Evolutionary conservation across 306 rosid species (phyloP).

Genomic region (Quillaja saponaria): DNA sequence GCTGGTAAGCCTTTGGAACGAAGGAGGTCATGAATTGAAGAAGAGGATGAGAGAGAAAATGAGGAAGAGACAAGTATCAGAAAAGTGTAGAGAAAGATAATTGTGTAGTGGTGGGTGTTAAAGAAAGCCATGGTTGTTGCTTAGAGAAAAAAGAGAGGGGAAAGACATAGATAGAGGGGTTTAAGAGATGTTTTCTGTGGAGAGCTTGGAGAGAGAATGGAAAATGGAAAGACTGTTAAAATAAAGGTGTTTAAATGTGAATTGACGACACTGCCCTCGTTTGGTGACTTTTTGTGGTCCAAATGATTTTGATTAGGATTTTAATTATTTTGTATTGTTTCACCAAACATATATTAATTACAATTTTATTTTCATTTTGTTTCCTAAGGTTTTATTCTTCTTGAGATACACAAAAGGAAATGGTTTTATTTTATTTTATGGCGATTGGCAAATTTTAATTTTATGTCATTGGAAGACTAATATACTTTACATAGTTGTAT

Average conservation of each 20-base stretch:
- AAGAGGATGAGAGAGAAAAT: constrained; percentile 32
- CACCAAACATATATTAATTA: constrained; percentile 10
- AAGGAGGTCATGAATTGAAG: constrained; percentile 68
- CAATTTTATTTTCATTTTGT: constrained; percentile 22
- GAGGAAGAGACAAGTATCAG: constrained; percentile 20
- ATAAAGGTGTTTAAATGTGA: background rate
- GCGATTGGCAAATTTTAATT: too few relatives aligned
- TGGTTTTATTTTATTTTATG: too few relatives aligned
- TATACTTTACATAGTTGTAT: too few relatives aligned
- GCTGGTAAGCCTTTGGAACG: constrained; percentile 80
- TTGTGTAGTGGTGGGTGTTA: constrained; percentile 24
- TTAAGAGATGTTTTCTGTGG: constrained; percentile 30
- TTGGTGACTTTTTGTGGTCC: constrained; percentile 36
- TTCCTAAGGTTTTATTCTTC: too few relatives aligned
- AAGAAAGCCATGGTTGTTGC: constrained; percentile 47
- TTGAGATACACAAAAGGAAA: too few relatives aligned
- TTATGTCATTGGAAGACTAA: too few relatives aligned
- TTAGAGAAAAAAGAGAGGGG: constrained; percentile 37
- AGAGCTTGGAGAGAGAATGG: constrained; percentile 31
- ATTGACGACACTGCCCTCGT: constrained; percentile 49
- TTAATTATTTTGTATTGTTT: constrained; percentile 33
- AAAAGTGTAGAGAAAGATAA: constrained; percentile 19
- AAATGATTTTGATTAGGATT: constrained; percentile 2
- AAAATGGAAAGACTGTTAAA: constrained; percentile 51
- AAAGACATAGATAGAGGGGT: constrained; percentile 29